Evolutionary conservation across 768 basidiomycete genomes (phyloP).

Genomic region (Boletus fagicola): DNA sequence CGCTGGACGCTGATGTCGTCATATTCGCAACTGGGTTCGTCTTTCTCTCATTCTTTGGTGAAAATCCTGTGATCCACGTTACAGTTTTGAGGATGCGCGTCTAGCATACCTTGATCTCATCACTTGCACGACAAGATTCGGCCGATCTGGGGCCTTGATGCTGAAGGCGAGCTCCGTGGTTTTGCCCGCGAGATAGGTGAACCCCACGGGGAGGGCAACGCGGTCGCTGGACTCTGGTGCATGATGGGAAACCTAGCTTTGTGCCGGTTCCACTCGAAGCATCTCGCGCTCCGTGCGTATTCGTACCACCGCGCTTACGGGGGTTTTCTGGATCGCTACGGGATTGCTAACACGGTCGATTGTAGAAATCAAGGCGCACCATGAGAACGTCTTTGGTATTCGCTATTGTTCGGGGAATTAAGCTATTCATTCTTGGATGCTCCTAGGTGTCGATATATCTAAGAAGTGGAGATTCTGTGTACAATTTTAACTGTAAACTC

Average conservation of each 20-base stretch:
- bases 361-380: slow-evolving; percentile 68
- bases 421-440: background rate
- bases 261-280: slow-evolving; percentile 66
- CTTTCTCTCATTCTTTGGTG: background rate
- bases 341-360: background rate
- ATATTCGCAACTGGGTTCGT: slow-evolving; percentile 30
- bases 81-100: slow-evolving; percentile 24
- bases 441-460: background rate
- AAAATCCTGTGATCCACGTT: background rate
- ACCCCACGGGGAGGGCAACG: slow-evolving; percentile 15
- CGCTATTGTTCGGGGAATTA: slow-evolving; percentile 13
- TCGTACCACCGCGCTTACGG: background rate
- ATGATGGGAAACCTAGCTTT: slow-evolving; percentile 64
- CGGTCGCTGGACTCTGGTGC: slow-evolving; percentile 45
- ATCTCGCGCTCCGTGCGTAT: slow-evolving; percentile 60
- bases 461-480: background rate
- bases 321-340: too few relatives aligned
- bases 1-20: slow-evolving; percentile 46
- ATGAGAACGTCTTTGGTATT: slow-evolving; percentile 43
- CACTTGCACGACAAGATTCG: slow-evolving; percentile 23
- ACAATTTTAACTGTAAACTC: background rate
- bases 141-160: slow-evolving; percentile 31
- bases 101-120: slow-evolving; percentile 18
- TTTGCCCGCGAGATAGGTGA: slow-evolving; percentile 50
- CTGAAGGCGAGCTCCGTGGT: slow-evolving; percentile 31